Base-by-base conservation (phyloP, 2,329 filamentous ascomycete genomes). In the Cryoendolithus antarcticus region DNA sequence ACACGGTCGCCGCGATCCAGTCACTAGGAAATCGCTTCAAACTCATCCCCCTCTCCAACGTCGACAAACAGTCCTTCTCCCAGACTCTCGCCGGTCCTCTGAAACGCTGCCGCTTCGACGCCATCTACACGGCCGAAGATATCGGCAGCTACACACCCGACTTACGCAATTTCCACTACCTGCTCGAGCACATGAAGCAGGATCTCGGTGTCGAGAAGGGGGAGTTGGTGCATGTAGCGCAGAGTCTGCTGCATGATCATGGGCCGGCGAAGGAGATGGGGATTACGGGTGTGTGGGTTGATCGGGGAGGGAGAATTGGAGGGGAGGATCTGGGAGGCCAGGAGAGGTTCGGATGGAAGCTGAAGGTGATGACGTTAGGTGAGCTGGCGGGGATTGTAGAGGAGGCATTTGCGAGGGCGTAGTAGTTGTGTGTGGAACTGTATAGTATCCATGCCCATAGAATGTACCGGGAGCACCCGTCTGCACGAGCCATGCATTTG, bases 141-240 rank as follows among this genome's bases (percentile, higher is more conserved):
- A 74, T 86, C 38, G 80, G 82, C 1, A 69, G 65, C 5, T 86
- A 86, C 57, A 86, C 86, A 62, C 82, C 82, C 0, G 62, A 72
- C 44, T 54, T 60, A 30, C 55, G 56, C 21, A 85, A 84, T 50
- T 86, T 86, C 47, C 64, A 72, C 40, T 80, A 80, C 52, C 62
- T 86, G 59, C 62, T 84, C 9, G 54, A 58, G 9, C 63, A 69
- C 27, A 69, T 73, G 11, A 60, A 70, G 50, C 49, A 57, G 3
- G 68, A 74, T 4, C 70, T 80, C 37, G 75, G 71, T 0, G 55
- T 82, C 0, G 64, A 69, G 24, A 74, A 72, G 47, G 60, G 62
- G 0, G 62, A 75, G 44, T 63, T 86, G 34, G 52, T 84, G 46
- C 79, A 83, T 54, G 79, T 80, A 0, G 82, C 81, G 38, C 71